Base-by-base conservation (phyloP, 2,329 filamentous ascomycete species). In the Monilinia vaccinii-corymbosi region DNA sequence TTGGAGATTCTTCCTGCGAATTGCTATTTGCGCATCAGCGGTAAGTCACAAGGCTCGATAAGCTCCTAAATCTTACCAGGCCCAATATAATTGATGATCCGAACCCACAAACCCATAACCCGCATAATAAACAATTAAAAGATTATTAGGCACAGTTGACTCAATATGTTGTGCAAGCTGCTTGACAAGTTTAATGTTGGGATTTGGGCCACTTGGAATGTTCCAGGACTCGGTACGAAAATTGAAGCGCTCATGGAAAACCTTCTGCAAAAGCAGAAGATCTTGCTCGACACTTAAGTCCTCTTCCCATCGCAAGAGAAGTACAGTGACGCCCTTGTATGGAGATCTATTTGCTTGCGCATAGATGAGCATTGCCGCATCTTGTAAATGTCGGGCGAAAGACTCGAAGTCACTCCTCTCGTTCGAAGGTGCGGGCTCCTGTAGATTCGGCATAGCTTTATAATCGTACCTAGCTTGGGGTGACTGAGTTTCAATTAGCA, bases 361-460 rank as follows among this genome's bases (percentile, higher is more conserved):
- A 70, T 85, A 82, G 65, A 87, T 85, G 67, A 85, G 76, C 79
- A 85, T 85, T 64, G 84, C 83, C 53, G 83, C 84, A 78, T 86
- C 84, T 70, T 87, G 84, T 48, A 87, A 78, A 73, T 87, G 84
- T 50, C 83, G 79, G 62, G 83, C 84, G 69, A 86, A 86, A 57
- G 81, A 79, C 72, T 86, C 84, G 73, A 86, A 87, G 67, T 86
- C 83, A 72, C 65, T 69, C 56, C 70, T 68, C 61, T 73, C 71
- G 51, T 69, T 65, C 62, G 70, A 67, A 55, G 70, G 69, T 36
- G 66, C 66, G 8, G 65, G 64, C 61, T 71, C 69, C 64, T 67
- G 66, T 46, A 66, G 61, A 56, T 67, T 65, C 23, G 68, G 66
- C 47, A 67, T 64, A 51, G 67, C 56, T 58, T 71, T 67, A 60